These are phyloP conservation scores for Wickerhamomyces bisporus DNA, from an alignment of 805 yeast species.

Conservation along the genomic window DNA sequence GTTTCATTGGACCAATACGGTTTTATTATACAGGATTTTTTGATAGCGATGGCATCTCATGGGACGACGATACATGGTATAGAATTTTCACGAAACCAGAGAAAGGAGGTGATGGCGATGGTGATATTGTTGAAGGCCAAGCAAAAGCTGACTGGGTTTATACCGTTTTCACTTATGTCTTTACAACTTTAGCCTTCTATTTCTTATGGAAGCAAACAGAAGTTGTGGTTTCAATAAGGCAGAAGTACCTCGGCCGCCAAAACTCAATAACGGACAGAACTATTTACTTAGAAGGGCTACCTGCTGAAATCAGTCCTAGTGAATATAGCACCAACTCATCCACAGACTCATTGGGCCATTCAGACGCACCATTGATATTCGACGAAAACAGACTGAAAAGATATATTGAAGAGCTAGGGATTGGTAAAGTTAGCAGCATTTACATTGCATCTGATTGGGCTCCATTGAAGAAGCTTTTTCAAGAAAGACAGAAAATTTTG, in stretches of 20 bases:
- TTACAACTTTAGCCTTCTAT: conserved; percentile 63
- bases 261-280: conserved; percentile 90
- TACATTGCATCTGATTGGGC: conserved; percentile 86
- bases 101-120: conserved; percentile 21
- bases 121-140: conserved; percentile 30
- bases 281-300: conserved; percentile 81
- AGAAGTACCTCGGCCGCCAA: conserved; percentile 77
- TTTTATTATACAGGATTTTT: conserved; percentile 78
- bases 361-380: conserved; percentile 7
- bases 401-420: conserved; percentile 72
- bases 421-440: conserved; percentile 75
- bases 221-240: conserved; percentile 73
- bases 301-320: conserved; percentile 59
- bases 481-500: conserved; percentile 48
- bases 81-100: conserved; percentile 11
- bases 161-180: conserved; percentile 79
- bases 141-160: conserved; percentile 76
- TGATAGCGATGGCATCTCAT: conserved; percentile 49
- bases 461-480: conserved; percentile 56
- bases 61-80: conserved; percentile 13
- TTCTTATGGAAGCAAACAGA: conserved; percentile 67
- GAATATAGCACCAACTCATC: conserved; percentile 15
- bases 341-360: conserved; percentile 6
- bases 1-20: conserved; percentile 80
- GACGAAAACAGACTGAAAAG: conserved; percentile 62